Conservation (phyloP, 257 asterid species). For the Solanum gandarillasii region DNA sequence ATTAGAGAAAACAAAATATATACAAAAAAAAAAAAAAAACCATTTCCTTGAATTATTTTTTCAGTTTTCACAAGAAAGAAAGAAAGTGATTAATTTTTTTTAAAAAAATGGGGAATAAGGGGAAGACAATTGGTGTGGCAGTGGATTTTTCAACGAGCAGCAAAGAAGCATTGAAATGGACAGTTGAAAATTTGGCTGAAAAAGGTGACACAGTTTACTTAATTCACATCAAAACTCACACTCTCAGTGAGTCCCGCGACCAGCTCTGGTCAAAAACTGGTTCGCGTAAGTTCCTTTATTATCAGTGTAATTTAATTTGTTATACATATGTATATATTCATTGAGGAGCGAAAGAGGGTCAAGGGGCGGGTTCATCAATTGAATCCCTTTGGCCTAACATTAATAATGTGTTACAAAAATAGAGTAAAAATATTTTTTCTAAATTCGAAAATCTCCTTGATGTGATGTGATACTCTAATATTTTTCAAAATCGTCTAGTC, state of each 20-base stretch:
- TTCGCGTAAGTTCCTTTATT: conserved; percentile 35
- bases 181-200: conserved; percentile 67
- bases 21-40: neutral
- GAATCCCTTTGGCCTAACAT: neutral
- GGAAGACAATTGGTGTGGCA: conserved; percentile 68
- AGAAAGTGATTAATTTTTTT: neutral
- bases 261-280: conserved; percentile 53
- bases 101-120: conserved; percentile 34
- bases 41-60: neutral
- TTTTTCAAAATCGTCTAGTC: neutral
- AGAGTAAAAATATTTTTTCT: neutral
- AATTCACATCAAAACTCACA: conserved; percentile 42
- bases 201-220: conserved; percentile 57
- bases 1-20: neutral
- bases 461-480: neutral
- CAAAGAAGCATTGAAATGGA: conserved; percentile 65
- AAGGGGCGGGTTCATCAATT: neutral
- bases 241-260: conserved; percentile 31
- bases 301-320: neutral
- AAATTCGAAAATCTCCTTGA: neutral
- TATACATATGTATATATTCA: neutral
- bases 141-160: conserved; percentile 91
- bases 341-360: neutral
- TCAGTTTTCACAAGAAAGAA: neutral
- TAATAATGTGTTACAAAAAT: neutral